A percentile compares a stretch with the other conserved stretches of the same genome.
Evolutionary conservation across 495 filamentous ascomycete species (phyloP).

Genomic region (Podospora fimiseda): DNA sequence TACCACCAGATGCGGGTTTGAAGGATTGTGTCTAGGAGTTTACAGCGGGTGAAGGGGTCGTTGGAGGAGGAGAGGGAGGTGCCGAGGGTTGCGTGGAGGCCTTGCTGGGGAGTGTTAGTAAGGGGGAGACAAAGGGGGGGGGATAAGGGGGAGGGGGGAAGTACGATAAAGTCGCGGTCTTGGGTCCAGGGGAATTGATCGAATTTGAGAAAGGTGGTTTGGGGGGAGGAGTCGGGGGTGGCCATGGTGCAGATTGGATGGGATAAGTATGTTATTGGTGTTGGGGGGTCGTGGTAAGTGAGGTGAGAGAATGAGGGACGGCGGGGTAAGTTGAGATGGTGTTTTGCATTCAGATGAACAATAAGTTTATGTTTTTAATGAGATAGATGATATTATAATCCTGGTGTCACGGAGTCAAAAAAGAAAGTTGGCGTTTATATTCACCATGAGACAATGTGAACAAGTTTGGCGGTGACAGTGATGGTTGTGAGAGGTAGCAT

Average conservation of each 20-base stretch:
- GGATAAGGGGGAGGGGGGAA: slow-evolving; percentile 1
- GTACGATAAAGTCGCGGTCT: slow-evolving; percentile 8
- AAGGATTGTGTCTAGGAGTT: slow-evolving; percentile 29
- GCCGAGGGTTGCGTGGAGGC: slow-evolving; percentile 24
- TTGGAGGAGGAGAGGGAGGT: slow-evolving; percentile 10
- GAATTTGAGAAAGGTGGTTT: slow-evolving; percentile 12
- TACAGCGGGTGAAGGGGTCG: slow-evolving; percentile 17
- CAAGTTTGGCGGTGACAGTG: too few relatives aligned
- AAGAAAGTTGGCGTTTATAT: too few relatives aligned
- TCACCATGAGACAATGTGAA: too few relatives aligned
- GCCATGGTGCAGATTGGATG: neutral
- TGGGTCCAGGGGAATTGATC: slow-evolving; percentile 19
- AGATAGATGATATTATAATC: too few relatives aligned
- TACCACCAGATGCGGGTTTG: slow-evolving; percentile 42
- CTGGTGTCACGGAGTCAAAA: too few relatives aligned
- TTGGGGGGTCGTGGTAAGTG: neutral
- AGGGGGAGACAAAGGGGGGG: neutral
- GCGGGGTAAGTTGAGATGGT: neutral
- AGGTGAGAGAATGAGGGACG: neutral
- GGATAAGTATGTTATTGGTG: neutral
- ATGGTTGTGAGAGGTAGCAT: too few relatives aligned
- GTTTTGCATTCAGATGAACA: neutral
- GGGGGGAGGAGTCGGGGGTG: neutral
- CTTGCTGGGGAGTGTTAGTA: slow-evolving; percentile 15
- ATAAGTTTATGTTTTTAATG: neutral